Conservation (phyloP, 139 green algal species). For the Chlorella ohadii region DNA sequence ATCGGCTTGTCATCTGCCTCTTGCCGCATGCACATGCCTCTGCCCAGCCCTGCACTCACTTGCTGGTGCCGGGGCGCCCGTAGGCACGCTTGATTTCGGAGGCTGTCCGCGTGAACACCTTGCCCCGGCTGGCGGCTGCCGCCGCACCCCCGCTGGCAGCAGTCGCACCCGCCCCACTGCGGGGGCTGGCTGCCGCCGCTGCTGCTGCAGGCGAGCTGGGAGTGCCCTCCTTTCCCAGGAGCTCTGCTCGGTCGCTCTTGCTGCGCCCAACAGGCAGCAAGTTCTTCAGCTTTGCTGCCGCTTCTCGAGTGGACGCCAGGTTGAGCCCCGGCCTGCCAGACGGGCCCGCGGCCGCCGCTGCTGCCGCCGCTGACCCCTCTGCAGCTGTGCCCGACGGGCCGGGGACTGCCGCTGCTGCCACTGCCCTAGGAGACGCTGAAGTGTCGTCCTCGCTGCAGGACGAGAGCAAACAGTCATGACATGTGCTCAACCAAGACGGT, state of each 20-base stretch:
- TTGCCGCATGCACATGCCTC: no score
- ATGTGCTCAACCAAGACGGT: no score
- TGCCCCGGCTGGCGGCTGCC: background rate
- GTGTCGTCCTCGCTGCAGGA: conserved; percentile 2
- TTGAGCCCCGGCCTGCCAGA: background rate
- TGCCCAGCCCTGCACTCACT: background rate
- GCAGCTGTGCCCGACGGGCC: background rate
- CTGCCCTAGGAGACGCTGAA: background rate
- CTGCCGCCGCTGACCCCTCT: background rate
- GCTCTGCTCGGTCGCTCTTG: conserved; percentile 23
- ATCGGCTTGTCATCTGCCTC: no score
- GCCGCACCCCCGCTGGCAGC: no score
- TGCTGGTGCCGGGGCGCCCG: conserved; percentile 26
- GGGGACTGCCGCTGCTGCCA: background rate
- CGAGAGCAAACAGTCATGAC: background rate
- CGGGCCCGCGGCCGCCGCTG: background rate
- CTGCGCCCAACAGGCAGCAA: conserved; percentile 13
- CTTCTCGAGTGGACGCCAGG: background rate
- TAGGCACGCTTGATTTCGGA: conserved; percentile 55
- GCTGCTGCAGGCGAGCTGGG: background rate
- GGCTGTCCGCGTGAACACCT: conserved; percentile 36
- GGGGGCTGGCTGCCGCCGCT: background rate
- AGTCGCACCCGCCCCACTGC: background rate
- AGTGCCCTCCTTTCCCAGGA: conserved; percentile 1
- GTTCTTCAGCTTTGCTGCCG: conserved; percentile 15